Percentiles rank a stretch among this genome's conserved stretches.
phyloP scores from a whole-genome alignment of 2,329 filamentous ascomycete species.

The Albifimbria verrucaria region DNA sequence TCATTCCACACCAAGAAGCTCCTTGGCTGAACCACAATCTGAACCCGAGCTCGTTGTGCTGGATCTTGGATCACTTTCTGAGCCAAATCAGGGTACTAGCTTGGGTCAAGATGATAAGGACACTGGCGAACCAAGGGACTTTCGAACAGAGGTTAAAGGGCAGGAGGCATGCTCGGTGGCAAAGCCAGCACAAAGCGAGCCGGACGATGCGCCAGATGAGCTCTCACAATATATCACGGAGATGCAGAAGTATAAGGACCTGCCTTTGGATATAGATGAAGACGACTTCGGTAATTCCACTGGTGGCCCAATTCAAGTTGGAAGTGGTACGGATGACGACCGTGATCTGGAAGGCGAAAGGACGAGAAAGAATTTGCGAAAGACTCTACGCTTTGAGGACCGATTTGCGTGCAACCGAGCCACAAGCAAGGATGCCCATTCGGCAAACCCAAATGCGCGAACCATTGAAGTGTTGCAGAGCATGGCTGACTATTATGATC shows the following conservation, averaged over 20 bases:
- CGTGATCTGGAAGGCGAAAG: slow-evolving; percentile 22
- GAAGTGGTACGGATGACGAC: slow-evolving; percentile 10
- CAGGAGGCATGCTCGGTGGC: no score
- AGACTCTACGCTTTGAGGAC: slow-evolving; percentile 38
- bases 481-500: slow-evolving; percentile 75
- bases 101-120: background rate
- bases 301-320: slow-evolving; percentile 1
- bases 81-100: background rate
- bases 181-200: no score
- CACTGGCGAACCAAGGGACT: background rate
- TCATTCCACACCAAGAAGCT: slow-evolving; percentile 23
- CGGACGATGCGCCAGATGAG: slow-evolving; percentile 40
- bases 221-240: slow-evolving; percentile 63
- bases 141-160: no score
- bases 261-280: slow-evolving; percentile 53
- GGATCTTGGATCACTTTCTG: slow-evolving; percentile 7
- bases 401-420: slow-evolving; percentile 54
- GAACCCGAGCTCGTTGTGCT: slow-evolving; percentile 24
- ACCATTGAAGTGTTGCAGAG: slow-evolving; percentile 76
- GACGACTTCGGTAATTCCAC: slow-evolving; percentile 34
- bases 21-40: background rate
- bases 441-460: slow-evolving; percentile 65
- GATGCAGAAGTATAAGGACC: slow-evolving; percentile 55
- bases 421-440: slow-evolving; percentile 39
- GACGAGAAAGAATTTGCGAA: slow-evolving; percentile 17